Percentiles rank a stretch among this genome's conserved stretches.
phyloP scores from a whole-genome alignment of 1,284 basidiomycete genomes.

The Phylloporus sp. region DNA sequence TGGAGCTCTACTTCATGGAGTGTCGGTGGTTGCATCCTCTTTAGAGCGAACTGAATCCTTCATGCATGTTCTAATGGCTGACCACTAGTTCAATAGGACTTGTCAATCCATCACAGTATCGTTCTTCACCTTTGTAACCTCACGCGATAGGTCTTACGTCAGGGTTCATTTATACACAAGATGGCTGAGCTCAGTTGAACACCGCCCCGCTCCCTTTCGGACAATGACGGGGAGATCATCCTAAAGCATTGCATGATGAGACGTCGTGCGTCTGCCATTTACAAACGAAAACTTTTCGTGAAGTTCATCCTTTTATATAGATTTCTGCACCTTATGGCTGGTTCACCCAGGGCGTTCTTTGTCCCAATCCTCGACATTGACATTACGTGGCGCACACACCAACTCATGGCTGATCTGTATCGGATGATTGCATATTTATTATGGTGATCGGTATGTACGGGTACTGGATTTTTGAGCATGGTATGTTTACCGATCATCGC shows the following conservation, averaged over 20 bases:
- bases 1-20: not conserved
- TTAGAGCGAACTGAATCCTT: constrained; percentile 46
- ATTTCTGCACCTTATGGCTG: constrained; percentile 48
- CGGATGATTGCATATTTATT: constrained; percentile 43
- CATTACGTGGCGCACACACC: constrained; percentile 56
- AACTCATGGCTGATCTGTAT: constrained; percentile 45
- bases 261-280: constrained; percentile 48
- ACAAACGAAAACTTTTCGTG: no score
- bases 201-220: constrained; percentile 47
- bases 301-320: constrained; percentile 26
- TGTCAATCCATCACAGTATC: constrained; percentile 45
- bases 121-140: not conserved
- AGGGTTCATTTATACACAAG: constrained; percentile 62
- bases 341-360: constrained; percentile 46
- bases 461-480: not conserved
- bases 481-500: not conserved
- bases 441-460: constrained; percentile 48
- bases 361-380: constrained; percentile 57
- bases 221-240: constrained; percentile 39
- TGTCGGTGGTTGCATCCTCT: not conserved
- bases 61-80: constrained; percentile 55
- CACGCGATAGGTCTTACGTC: constrained; percentile 55
- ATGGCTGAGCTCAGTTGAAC: constrained; percentile 64
- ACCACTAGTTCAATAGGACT: constrained; percentile 61
- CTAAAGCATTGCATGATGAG: constrained; percentile 48